Evolutionary conservation across 176 grass and related monocot genomes (phyloP), one percentile per base, ranked within the genome.

Genomic region (Zoysia pacifica): DNA sequence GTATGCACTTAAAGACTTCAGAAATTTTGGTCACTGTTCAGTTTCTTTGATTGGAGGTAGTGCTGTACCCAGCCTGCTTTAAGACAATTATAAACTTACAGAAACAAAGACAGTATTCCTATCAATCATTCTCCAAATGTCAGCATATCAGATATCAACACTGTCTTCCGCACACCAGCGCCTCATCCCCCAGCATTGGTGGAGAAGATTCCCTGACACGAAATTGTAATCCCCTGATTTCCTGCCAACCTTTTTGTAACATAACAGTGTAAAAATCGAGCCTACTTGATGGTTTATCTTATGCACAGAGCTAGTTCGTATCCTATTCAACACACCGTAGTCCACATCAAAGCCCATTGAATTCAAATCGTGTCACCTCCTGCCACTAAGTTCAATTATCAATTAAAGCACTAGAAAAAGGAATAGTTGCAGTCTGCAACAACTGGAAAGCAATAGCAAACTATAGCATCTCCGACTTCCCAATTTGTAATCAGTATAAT

Each of bases 301-400:
- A 9, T 70, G 1, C 41, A 39, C 7, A 48, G 38, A 65, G 40
- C 48, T 48, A 76, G 38, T 65, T 82, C 16, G 0, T 4, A 52
- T 2, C 11, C 11, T 16, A 52, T 4, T 8, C 37, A 72, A 14
- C 48, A 13, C 37, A 53, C 6, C 48, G 15, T 19, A 48, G 42
- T 51, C 1, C 13, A 78, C 14, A 51, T 16, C 9, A 15, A 65
- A 51, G 6, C 6, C 11, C 36, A 49, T 37, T 20, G 68, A n/a
- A 13, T 8, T 5, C 16, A 47, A 48, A 38, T 64, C 7, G 4
- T 45, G 11, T 40, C 11, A 35, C 11, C 45, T 18, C 44, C 44
- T 8, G 28, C 28, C 28, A 28, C 48, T 49, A 80, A 73, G 50
- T 62, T 49, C 42, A 74, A 67, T 69, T 19, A 62, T 62, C 19